A percentile compares a stretch with the other conserved stretches of the same genome.
Conservation (phyloP, 352 stramenopile species). For the Achlya hypogyna region DNA sequence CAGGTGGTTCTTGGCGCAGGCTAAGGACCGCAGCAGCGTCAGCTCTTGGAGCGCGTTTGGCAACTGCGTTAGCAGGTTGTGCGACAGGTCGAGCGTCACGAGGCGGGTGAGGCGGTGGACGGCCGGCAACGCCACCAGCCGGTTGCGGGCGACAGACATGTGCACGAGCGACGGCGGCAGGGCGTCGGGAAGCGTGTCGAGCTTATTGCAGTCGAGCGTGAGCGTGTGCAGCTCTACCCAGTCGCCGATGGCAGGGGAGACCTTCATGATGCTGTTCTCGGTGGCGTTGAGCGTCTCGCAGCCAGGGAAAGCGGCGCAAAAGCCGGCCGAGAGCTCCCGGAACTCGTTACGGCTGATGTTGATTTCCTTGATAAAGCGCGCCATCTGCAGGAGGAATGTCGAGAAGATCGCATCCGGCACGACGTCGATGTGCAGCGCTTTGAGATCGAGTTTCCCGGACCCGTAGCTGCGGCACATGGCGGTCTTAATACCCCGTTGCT, state of each 20-base stretch:
- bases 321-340: slow-evolving; percentile 40
- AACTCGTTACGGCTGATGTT: slow-evolving; percentile 66
- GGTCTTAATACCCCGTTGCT: slow-evolving; percentile 23
- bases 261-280: slow-evolving; percentile 43
- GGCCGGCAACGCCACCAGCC: slow-evolving; percentile 35
- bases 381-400: slow-evolving; percentile 59
- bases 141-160: slow-evolving; percentile 42
- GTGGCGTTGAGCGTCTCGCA: slow-evolving; percentile 44
- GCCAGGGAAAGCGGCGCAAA: slow-evolving; percentile 45
- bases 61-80: slow-evolving; percentile 54
- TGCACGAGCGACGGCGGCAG: slow-evolving; percentile 32
- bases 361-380: slow-evolving; percentile 40
- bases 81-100: slow-evolving; percentile 42
- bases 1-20: slow-evolving; percentile 45
- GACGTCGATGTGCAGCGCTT: slow-evolving; percentile 49
- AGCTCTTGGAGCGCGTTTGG: slow-evolving; percentile 41
- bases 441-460: slow-evolving; percentile 49
- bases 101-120: slow-evolving; percentile 39
- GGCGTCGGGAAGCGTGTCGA: slow-evolving; percentile 31
- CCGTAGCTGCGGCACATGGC: slow-evolving; percentile 46
- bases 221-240: slow-evolving; percentile 30
- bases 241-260: slow-evolving; percentile 1
- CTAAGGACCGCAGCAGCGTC: slow-evolving; percentile 34
- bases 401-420: slow-evolving; percentile 45
- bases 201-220: slow-evolving; percentile 50